These are phyloP conservation scores for Sporisorium sorghi DNA, from an alignment of 1,284 basidiomycete genomes.

Conservation along the genomic window DNA sequence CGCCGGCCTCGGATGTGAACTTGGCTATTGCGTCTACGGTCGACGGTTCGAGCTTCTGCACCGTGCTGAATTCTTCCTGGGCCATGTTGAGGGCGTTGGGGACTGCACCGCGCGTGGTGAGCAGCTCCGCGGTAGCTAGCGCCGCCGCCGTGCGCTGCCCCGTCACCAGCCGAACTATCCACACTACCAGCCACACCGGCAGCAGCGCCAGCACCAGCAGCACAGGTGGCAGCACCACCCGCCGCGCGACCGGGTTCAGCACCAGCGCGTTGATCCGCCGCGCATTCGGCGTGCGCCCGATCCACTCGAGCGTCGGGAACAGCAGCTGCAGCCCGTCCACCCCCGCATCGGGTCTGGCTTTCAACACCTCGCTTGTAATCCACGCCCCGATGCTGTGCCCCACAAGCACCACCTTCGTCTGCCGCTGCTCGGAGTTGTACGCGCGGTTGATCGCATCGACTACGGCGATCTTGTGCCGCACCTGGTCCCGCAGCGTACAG, in stretches of 20 bases:
- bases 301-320: conserved; percentile 58
- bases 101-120: conserved; percentile 45
- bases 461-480: conserved; percentile 52
- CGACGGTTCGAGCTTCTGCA: conserved; percentile 22
- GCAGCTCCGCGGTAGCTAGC: conserved; percentile 45
- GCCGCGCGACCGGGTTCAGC: conserved; percentile 20
- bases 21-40: conserved; percentile 16
- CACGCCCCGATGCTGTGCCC: conserved; percentile 60
- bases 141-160: conserved; percentile 27
- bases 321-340: conserved; percentile 54
- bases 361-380: conserved; percentile 47
- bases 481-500: conserved; percentile 46
- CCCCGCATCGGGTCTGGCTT: conserved; percentile 19
- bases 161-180: conserved; percentile 36
- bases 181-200: conserved; percentile 39
- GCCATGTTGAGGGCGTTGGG: conserved; percentile 54
- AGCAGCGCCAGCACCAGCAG: conserved; percentile 48
- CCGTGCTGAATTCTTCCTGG: conserved; percentile 48
- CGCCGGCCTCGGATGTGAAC: conserved; percentile 19
- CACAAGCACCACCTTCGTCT: conserved; percentile 46
- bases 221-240: conserved; percentile 31
- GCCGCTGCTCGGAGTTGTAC: conserved; percentile 18
- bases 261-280: conserved; percentile 26
- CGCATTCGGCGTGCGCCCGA: conserved; percentile 56
- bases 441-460: conserved; percentile 35